Conservation (phyloP, 2,329 filamentous ascomycete genomes). For the Fusarium continuum region DNA sequence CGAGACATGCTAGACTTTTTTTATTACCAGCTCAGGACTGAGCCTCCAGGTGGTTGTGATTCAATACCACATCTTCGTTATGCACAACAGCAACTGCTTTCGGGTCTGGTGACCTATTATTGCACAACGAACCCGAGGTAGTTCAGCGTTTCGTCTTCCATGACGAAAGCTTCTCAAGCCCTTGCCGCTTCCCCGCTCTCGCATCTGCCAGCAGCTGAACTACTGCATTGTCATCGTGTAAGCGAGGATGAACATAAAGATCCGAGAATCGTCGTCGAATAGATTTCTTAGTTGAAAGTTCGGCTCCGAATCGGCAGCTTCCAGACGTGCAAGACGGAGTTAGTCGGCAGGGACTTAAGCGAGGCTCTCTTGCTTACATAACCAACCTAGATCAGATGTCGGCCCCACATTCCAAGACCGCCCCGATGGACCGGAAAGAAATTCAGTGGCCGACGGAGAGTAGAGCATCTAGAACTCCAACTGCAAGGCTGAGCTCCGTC, state of each 20-base stretch:
- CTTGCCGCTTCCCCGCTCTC: constrained; percentile 11
- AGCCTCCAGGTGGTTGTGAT: constrained; percentile 6
- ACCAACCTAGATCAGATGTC: background rate
- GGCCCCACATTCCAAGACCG: constrained; percentile 27
- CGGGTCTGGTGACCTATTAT: constrained; percentile 24
- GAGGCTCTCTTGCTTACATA: constrained; percentile 30
- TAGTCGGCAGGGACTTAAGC: constrained; percentile 43
- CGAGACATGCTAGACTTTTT: background rate
- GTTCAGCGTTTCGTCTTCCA: constrained; percentile 4
- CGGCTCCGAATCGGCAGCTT: constrained; percentile 38
- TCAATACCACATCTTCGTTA: constrained; percentile 23
- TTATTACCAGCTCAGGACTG: constrained; percentile 3
- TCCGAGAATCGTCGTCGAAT: constrained; percentile 5
- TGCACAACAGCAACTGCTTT: constrained; percentile 1
- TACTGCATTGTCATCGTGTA: constrained; percentile 26
- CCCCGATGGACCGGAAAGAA: constrained; percentile 27
- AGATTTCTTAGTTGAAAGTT: background rate
- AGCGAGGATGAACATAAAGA: constrained; percentile 7
- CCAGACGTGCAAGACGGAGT: constrained; percentile 31
- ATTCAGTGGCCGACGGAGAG: constrained; percentile 7
- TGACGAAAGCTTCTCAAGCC: constrained; percentile 13
- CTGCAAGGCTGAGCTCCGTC: constrained; percentile 33
- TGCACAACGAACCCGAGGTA: constrained; percentile 18
- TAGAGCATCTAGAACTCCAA: background rate
- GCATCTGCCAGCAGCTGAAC: background rate